Base-by-base conservation (phyloP, 768 basidiomycete species). In the Tricholomella constricta region DNA sequence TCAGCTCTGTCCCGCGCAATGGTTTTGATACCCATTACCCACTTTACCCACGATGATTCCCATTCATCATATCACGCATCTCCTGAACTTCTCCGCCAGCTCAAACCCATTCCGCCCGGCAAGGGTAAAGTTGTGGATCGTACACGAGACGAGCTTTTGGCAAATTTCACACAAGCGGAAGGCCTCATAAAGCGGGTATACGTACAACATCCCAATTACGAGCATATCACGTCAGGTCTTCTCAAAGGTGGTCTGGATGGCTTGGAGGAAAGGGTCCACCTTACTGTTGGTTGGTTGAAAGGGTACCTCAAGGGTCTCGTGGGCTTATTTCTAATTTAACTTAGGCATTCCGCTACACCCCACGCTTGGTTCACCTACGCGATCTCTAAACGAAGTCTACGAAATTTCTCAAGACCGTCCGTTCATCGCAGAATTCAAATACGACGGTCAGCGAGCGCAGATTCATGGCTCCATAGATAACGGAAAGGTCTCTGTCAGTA, bases 371-470 rank as follows among this genome's bases (percentile, higher is more conserved):
- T 89, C 88, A 6, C 94, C 94, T 32, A 86, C 83, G 38, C 84
- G 92, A 23, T 94, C 92, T 22, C 73, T 97, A 36, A 78, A 85
- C 35, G 91, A 94, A 59, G 83, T 95, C n/a, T 94, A 91, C 62
- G 79, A 83, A 40, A 78, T 85, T 6, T 71, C 93, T 17, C 80
- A 79, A 19, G 74, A 78, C 27, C 71, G 83, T 27, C 79, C 85
- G 9, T 97, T 94, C 69, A 78, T 82, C 14, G 89, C 91, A 27
- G 94, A 97, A 72, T 90, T 89, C 65, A 97, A 96, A 69, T 90
- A 94, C 62, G 94, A 97, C 61, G 94, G 88, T 17, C 89, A 91
- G 62, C 80, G 88, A 44, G 91, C 87, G 17, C 91, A 91, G 68
- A 85, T 90, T n/a, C 89, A 91, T 64, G 86, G 77, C 11, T 62